phyloP scores from a whole-genome alignment of 2,329 filamentous ascomycete species.

The Trichocomaceae sp. region DNA sequence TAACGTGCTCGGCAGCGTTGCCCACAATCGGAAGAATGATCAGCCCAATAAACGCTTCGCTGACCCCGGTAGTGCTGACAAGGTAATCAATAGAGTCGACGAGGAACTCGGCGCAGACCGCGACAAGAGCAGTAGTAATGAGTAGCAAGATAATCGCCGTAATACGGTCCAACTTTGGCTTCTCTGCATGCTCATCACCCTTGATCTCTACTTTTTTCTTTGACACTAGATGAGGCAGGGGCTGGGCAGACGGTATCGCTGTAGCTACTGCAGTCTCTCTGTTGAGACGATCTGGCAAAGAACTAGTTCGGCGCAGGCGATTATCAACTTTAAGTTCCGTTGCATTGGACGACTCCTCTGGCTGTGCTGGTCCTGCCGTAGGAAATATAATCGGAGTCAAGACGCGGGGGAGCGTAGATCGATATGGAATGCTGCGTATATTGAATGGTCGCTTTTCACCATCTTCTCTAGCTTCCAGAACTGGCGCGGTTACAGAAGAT shows the following conservation, averaged over 20 bases:
- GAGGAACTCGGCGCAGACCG: slow-evolving; percentile 63
- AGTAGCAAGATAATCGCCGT: slow-evolving; percentile 58
- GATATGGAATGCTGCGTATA: slow-evolving; percentile 55
- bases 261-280: slow-evolving; percentile 17
- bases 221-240: slow-evolving; percentile 18
- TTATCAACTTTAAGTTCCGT: slow-evolving; percentile 19
- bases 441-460: slow-evolving; percentile 45
- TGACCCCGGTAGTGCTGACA: slow-evolving; percentile 49
- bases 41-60: slow-evolving; percentile 63
- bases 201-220: slow-evolving; percentile 41
- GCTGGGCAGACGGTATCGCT: slow-evolving; percentile 18
- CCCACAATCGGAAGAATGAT: slow-evolving; percentile 68
- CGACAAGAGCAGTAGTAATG: slow-evolving; percentile 59
- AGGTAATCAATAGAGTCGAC: slow-evolving; percentile 62
- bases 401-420: slow-evolving; percentile 57
- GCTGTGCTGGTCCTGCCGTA: slow-evolving; percentile 8
- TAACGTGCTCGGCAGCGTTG: slow-evolving; percentile 69
- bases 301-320: slow-evolving; percentile 65
- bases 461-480: neutral
- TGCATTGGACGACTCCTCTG: slow-evolving; percentile 3
- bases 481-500: neutral
- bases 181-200: slow-evolving; percentile 21
- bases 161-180: slow-evolving; percentile 27
- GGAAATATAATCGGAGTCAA: slow-evolving; percentile 66
- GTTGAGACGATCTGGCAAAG: slow-evolving; percentile 63